Conservation (phyloP, 768 basidiomycete genomes). For the Kwoniella europaea region DNA sequence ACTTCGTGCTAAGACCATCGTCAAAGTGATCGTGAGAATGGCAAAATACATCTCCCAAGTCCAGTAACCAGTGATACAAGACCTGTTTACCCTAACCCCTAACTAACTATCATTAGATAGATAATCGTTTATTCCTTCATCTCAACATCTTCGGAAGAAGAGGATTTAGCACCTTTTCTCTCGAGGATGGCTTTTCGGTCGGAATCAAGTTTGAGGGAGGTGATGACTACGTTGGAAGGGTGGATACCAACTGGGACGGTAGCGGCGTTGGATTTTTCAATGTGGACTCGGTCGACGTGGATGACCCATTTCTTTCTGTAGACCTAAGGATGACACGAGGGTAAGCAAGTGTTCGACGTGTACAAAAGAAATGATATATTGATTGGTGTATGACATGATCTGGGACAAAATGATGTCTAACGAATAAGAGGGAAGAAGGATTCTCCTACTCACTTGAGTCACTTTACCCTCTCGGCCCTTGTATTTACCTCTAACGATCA, state of each 20-base stretch:
- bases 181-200: slow-evolving; percentile 59
- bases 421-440: background rate
- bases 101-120: background rate
- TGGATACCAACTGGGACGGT: slow-evolving; percentile 91
- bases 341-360: background rate
- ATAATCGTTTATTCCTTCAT: slow-evolving; percentile 52
- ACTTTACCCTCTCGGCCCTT: slow-evolving; percentile 99
- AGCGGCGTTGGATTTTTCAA: slow-evolving; percentile 96
- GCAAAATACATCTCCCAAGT: slow-evolving; percentile 15
- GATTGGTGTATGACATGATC: background rate
- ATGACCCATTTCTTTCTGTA: slow-evolving; percentile 99
- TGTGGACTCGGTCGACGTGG: slow-evolving; percentile 95
- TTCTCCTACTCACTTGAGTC: slow-evolving; percentile 61
- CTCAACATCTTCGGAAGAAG: slow-evolving; percentile 55
- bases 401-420: background rate
- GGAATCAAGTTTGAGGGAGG: slow-evolving; percentile 71
- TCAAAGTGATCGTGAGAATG: slow-evolving; percentile 10
- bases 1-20: no score
- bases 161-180: slow-evolving; percentile 55
- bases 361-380: background rate
- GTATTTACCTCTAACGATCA: slow-evolving; percentile 95
- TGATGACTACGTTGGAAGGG: slow-evolving; percentile 95
- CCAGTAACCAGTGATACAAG: background rate
- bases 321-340: slow-evolving; percentile 66
- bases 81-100: background rate